Conservation (phyloP, 805 yeast species). For the Priceomyces carsonii region DNA sequence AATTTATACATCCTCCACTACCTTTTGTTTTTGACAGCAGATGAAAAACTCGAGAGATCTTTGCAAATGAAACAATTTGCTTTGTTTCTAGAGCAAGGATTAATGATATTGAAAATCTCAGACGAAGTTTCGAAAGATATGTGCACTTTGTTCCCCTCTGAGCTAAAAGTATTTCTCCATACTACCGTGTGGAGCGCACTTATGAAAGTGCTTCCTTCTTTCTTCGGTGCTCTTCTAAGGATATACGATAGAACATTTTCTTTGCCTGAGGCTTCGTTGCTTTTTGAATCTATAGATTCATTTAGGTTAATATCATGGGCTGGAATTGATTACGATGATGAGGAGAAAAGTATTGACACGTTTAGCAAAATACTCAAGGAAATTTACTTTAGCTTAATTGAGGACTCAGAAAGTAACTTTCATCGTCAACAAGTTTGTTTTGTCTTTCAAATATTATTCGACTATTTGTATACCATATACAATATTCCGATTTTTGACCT, state of each 20-base stretch:
- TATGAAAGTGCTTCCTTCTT: constrained; percentile 1
- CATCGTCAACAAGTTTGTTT: no score
- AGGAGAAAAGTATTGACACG: background rate
- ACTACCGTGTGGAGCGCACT: constrained; percentile 7
- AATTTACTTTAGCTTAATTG: no score
- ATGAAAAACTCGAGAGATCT: constrained; percentile 42
- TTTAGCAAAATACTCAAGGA: no score
- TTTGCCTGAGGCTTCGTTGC: constrained; percentile 2
- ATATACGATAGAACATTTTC: constrained; percentile 6
- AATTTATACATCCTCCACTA: constrained; percentile 4
- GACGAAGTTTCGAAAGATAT: constrained; percentile 6
- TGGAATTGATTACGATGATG: constrained; percentile 3
- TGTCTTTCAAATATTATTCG: no score
- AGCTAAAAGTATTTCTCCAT: constrained; percentile 6
- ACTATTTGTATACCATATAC: no score
- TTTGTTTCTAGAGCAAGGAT: constrained; percentile 4
- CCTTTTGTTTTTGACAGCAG: constrained; percentile 5
- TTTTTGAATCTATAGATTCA: constrained; percentile 9
- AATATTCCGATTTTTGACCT: no score
- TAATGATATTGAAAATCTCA: constrained; percentile 3
- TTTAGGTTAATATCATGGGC: constrained; percentile 6
- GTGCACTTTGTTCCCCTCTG: constrained; percentile 6
- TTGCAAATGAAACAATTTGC: constrained; percentile 2
- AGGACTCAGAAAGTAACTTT: no score
- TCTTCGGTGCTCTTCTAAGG: constrained; percentile 6